phyloP scores from a whole-genome alignment of 257 asterid species.

The Solanum medicagineum region DNA sequence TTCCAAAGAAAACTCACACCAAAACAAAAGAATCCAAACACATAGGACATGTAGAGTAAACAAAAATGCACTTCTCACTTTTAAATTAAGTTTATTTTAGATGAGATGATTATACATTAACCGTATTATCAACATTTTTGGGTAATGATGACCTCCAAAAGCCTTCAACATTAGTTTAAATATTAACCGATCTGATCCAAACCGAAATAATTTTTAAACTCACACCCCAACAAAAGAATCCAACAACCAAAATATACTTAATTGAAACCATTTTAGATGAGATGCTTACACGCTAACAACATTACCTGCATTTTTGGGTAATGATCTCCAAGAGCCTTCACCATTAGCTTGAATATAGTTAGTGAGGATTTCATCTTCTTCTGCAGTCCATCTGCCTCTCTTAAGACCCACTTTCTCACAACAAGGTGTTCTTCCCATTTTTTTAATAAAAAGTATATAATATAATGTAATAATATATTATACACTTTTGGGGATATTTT shows the following conservation, averaged over 20 bases:
- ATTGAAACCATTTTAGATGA: too few species aligned
- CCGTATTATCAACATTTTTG: constrained; percentile 42
- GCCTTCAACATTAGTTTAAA: constrained; percentile 67
- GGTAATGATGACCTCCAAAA: constrained; percentile 84
- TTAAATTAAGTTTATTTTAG: too few species aligned
- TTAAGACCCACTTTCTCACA: constrained; percentile 84
- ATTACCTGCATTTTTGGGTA: constrained; percentile 72
- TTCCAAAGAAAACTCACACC: background rate
- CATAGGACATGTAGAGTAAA: background rate
- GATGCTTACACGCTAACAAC: too few species aligned
- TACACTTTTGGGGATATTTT: background rate
- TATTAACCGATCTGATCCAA: background rate
- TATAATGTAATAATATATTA: background rate
- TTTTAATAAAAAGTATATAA: background rate
- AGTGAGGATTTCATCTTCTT: constrained; percentile 62
- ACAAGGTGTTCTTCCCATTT: constrained; percentile 85
- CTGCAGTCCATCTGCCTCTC: constrained; percentile 78
- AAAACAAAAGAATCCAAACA: background rate
- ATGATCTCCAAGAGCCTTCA: constrained; percentile 86
- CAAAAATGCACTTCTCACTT: background rate
- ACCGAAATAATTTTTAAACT: too few species aligned
- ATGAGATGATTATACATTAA: background rate
- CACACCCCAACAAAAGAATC: too few species aligned
- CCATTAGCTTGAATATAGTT: constrained; percentile 59
- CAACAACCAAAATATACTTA: too few species aligned